These are phyloP conservation scores for Helotiales sp. DNA, from an alignment of 2,329 filamentous ascomycete species.

Conservation along the genomic window DNA sequence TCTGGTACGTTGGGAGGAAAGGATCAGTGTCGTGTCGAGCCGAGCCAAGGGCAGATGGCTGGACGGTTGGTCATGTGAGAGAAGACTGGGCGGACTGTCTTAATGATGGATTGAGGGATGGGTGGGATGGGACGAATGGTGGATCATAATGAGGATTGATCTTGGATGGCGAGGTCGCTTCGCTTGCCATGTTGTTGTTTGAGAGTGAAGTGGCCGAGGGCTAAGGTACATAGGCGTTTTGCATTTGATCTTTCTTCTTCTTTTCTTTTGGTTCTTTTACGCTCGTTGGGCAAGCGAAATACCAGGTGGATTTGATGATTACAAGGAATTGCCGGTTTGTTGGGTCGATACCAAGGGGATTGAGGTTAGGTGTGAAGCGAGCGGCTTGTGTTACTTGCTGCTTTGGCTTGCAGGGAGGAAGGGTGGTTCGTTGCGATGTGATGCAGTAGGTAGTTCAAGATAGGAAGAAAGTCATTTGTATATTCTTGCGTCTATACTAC, in stretches of 20 bases:
- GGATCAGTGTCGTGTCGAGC: background rate
- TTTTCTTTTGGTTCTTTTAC: background rate
- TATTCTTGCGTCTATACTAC: slow-evolving; percentile 21
- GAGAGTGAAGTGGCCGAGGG: background rate
- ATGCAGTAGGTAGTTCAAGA: slow-evolving; percentile 10
- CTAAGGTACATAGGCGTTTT: background rate
- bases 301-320: slow-evolving; percentile 2
- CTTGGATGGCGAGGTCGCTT: background rate
- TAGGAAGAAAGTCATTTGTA: slow-evolving; percentile 17
- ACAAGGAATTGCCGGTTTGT: background rate
- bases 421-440: no score
- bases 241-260: background rate
- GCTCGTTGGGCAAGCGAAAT: background rate
- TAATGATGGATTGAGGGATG: background rate
- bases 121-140: background rate
- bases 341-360: background rate
- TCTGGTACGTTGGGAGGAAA: background rate
- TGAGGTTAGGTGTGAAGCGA: background rate
- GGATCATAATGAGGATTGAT: slow-evolving; percentile 6
- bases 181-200: background rate
- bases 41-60: slow-evolving; percentile 7
- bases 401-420: background rate
- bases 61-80: background rate
- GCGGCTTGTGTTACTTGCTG: background rate
- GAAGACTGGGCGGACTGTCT: background rate